Percentiles rank a stretch among this genome's conserved stretches.
Conservation (phyloP, 2,329 filamentous ascomycete genomes). For the Sporothrix pseudoabietina region DNA sequence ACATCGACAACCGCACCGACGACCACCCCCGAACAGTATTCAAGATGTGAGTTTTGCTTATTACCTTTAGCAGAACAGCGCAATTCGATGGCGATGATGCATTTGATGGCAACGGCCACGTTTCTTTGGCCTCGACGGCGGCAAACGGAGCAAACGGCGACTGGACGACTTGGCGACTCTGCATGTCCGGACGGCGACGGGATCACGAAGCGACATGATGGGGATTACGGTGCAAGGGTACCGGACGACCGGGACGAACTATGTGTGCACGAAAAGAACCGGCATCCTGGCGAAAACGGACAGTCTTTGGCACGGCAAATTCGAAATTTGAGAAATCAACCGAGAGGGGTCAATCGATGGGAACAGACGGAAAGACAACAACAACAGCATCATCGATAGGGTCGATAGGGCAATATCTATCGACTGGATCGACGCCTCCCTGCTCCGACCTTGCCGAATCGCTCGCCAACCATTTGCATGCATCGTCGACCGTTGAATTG, state of each 20-base stretch:
- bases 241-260: neutral
- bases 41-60: slow-evolving; percentile 34
- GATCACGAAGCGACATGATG: neutral
- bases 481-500: neutral
- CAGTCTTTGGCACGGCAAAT: neutral
- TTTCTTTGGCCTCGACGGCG: neutral
- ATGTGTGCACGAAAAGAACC: neutral
- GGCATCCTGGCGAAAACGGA: neutral
- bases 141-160: neutral
- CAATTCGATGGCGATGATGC: slow-evolving; percentile 30
- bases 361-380: neutral
- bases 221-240: neutral
- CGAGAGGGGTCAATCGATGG: neutral
- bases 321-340: too few species aligned
- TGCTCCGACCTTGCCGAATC: neutral
- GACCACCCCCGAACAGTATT: slow-evolving; percentile 31
- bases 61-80: slow-evolving; percentile 25
- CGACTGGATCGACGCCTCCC: too few species aligned
- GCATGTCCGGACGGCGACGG: neutral
- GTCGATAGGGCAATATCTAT: neutral
- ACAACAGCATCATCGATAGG: neutral
- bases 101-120: slow-evolving; percentile 24
- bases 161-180: neutral
- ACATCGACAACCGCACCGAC: slow-evolving; percentile 30
- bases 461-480: slow-evolving; percentile 10